Evolutionary conservation across 352 stramenopile species (phyloP), one percentile per base, ranked within the genome.

Genomic region (Phytophthora ramorum): DNA sequence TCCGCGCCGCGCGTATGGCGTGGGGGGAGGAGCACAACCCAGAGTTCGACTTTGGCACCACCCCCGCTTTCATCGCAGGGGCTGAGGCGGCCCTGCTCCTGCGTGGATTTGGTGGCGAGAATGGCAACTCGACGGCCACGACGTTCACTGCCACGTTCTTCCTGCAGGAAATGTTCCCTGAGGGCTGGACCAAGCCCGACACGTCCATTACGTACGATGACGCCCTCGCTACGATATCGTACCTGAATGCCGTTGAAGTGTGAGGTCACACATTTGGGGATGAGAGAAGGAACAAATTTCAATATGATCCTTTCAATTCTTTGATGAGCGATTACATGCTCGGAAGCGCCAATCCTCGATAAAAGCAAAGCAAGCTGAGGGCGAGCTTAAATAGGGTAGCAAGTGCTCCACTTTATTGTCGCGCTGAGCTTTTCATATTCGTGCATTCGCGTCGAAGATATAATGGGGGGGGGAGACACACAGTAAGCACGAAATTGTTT

Each of bases 91-190:
- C 60, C 12, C 20, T 68, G 44, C 57, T 68, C 8, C 60, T 68
- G 49, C 60, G 51, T 45, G 52, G 60, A n/a, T 68, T 68, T 7
- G 60, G 51, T 0, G 52, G 60, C 14, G 46, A 52, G 7, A 53
- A 58, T 30, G 34, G 59, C 46, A 65, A 67, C 35, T 66, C 53
- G 40, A 69, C 66, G 30, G 46, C 56, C 14, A 65, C 46, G 7
- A 44, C 40, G 6, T 73, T 65, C 32, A 52, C 60, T 22, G 51
- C 65, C 7, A 63, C 52, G 32, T 73, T 73, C 26, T 57, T 73
- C 58, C 19, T 73, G 19, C 49, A 60, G 45, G 65, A 73, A 35
- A 73, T 64, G 58, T 68, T 73, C 51, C 65, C 65, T 2, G 56
- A 57, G 19, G 65, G 58, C 40, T 69, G 65, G 65, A 57, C 16